Evolutionary conservation across 2,329 filamentous ascomycete genomes (phyloP), one percentile per base, ranked within the genome.

Genomic region (Trichoderma atrobrunneum): DNA sequence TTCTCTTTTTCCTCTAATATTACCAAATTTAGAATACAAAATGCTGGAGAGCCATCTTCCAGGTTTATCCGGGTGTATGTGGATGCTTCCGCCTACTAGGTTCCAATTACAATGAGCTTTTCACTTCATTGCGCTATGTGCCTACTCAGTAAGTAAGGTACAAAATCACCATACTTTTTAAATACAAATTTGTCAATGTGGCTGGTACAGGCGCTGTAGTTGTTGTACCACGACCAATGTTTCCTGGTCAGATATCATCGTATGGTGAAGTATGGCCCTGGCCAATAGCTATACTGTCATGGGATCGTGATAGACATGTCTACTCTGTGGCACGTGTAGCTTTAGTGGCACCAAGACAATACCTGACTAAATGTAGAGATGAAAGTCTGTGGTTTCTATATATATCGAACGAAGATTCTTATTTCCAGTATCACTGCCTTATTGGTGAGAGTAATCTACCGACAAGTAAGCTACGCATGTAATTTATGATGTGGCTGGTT

Each of bases 401-500:
- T 11, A n/a, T n/a, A 10, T 43, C n/a, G 39, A 48, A n/a, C 11
- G 18, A 48, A 11, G 18, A 10, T 5, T n/a, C 11, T n/a, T 21
- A 2, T n/a, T n/a, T 11, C 3, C 18, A 8, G 16, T 1, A 16
- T 7, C 14, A 3, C 3, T 3, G 16, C 2, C 3, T 8, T 7
- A 8, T 18, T 7, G 6, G 3, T 7, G 7, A 16, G 1, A 3
- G 3, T 39, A 8, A 3, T 39, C 3, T 0, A 3, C 36, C 1
- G 16, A 3, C 3, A 1, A 7, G 14, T 18, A 36, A 7, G 36
- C 7, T 7, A 1, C 2, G 4, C 3, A 39, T 43, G 7, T 43
- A 3, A 3, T 16, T 39, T 0, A 0, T 39, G 1, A 18, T 39
- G 18, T 16, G 1, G 16, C 8, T 2, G 1, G 0, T 1, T 39